Percentiles rank a stretch among this genome's conserved stretches.
Evolutionary conservation across 176 grass and related monocot species (phyloP).

Genomic region (Eragrostis nindensis): DNA sequence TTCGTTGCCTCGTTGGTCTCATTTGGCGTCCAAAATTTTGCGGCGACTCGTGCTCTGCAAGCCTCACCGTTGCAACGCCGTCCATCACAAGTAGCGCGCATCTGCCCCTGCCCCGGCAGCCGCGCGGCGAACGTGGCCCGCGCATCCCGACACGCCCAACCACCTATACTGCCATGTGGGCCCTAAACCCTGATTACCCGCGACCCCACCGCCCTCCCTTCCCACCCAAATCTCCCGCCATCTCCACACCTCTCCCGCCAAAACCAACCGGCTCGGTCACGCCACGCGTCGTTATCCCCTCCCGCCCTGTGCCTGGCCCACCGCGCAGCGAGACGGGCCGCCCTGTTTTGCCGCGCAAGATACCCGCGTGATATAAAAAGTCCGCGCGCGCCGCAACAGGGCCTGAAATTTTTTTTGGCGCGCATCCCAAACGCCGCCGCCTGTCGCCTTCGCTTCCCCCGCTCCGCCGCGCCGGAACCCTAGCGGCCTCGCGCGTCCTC

Average conservation of each 20-base stretch:
- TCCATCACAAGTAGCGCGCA: not conserved
- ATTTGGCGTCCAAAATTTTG: not conserved
- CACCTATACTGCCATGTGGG: not conserved
- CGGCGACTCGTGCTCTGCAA: not conserved
- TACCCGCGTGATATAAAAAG: constrained; percentile 4
- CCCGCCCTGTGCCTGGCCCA: not conserved
- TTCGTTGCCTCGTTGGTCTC: too few species aligned
- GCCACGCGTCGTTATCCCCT: not conserved
- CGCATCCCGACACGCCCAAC: constrained; percentile 37
- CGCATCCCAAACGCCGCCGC: constrained; percentile 25
- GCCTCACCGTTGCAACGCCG: not conserved
- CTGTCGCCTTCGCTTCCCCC: not conserved
- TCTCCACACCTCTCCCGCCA: constrained; percentile 48
- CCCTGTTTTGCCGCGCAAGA: constrained; percentile 31
- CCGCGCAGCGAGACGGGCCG: not conserved
- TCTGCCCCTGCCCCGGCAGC: not conserved
- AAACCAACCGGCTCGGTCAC: constrained; percentile 5
- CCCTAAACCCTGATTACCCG: not conserved
- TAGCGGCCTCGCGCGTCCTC: not conserved
- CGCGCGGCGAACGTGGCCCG: constrained; percentile 30
- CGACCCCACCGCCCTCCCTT: not conserved
- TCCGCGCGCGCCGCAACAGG: not conserved
- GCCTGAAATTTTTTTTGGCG: constrained; percentile 40
- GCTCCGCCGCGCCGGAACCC: constrained; percentile 23
- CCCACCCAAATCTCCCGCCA: constrained; percentile 57